Evolutionary conservation across 169 alveolate genomes (phyloP), one percentile per base, ranked within the genome.

Genomic region (Eimeria maxima): DNA sequence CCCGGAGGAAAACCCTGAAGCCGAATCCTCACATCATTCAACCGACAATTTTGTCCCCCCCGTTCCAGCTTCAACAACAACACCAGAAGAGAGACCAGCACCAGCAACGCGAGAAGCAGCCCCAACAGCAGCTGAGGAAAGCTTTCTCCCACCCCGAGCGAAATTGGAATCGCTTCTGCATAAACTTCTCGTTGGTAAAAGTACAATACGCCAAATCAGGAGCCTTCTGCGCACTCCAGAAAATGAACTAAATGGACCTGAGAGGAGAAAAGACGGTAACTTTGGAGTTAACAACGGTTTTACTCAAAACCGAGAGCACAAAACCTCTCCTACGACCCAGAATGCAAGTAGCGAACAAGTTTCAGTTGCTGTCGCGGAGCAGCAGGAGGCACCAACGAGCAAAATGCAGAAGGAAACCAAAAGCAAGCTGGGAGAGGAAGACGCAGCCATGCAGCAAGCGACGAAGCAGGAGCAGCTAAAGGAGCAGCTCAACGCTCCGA

Each of bases 151-250:
- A 42, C 22, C 87, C 4, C 87, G 38, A 47, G 38, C 33, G 60
- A 33, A 76, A n/a, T 27, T 81, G 13, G 90, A 81, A 53, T 50
- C 71, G 24, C 71, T 81, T 81, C 73, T 81, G 73, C 90, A 33
- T 10, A 47, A 81, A 29, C 16, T 81, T 3, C 13, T 81, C 10
- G 47, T 29, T 6, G 73, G 73, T 2, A 10, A 47, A 11, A 50
- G 44, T 11, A 47, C 63, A 13, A 20, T 81, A 24, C 90, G 50
- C 20, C 90, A 81, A 81, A 55, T 81, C 27, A 81, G 90, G 27
- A 45, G 38, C n/a, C 63, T 81, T 24, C 14, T 81, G 27, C 53
- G 71, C 16, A 3, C 3, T 47, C 27, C 10, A 45, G 38, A 44
- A 74, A 20, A 6, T 29, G 22, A 74, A 20, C 1, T 8, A 14